Evolutionary conservation across 352 stramenopile genomes (phyloP), one percentile per base, ranked within the genome.

Genomic region (Phytophthora pisi): DNA sequence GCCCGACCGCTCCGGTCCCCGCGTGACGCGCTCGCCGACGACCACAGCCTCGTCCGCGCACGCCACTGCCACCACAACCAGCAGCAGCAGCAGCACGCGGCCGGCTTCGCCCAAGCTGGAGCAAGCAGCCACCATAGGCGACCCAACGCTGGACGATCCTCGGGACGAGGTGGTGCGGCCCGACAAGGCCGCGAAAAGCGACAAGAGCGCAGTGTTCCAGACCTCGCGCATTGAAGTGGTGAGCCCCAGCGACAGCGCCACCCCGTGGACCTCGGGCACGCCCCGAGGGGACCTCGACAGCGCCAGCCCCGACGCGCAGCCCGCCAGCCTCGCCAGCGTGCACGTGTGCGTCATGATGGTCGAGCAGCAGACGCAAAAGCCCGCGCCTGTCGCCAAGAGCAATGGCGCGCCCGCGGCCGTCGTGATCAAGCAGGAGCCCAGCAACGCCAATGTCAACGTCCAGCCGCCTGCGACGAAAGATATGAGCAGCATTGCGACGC

Each of bases 331-430:
- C 26, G 66, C 76, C 43, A 79, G 78, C 51, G 72, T 88, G 23
- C 75, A 74, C 61, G 75, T 90, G 34, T 90, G 82, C 57, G 80
- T 90, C 51, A 86, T 90, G 78, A 89, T 86, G 78, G 74, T 88
- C 9, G 79, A 90, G 52, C 60, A 86, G 49, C 69, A 77, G 45
- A 43, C 57, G 28, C 77, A 81, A 55, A 70, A 70, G 18, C 52
- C 68, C 3, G 64, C 57, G 20, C 42, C 77, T 54, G 61, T 42
- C 5, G 30, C 45, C 10, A 61, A 36, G 9, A 69, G 16, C 45
- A 65, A 72, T 30, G 66, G 57, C 15, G 4, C 15, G 4, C 40
- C 40, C 40, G 15, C 11, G 11, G 4, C 47, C 11, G n/a, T 50
- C 0, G 50, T 42, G 49, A 63, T 64, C 10, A 80, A 79, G 51